Base-by-base conservation (phyloP, 2,329 filamentous ascomycete genomes). In the Camillea tinctor region DNA sequence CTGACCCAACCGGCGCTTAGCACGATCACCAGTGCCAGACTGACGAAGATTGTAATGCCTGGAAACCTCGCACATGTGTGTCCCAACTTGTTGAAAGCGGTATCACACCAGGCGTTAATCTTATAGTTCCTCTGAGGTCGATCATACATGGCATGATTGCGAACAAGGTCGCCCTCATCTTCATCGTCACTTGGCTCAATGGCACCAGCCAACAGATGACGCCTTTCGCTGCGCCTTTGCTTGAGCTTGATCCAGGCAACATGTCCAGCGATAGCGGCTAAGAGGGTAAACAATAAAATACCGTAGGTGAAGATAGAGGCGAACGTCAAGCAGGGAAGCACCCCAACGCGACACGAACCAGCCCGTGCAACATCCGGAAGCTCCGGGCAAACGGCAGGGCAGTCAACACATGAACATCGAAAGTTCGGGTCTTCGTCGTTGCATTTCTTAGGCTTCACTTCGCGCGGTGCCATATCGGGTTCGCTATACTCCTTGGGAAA, bases 331-430 rank as follows among this genome's bases (percentile, higher is more conserved):
- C 96, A 99, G 0, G 94, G 94, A n/a, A 99, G 79, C 6, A 88
- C 76, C 51, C 95, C 95, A 49, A 99, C 93, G 66, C 89, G 85
- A 75, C 95, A 99, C 23, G 88, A 84, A 56, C 88, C 82, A 1
- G 82, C 79, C 57, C 89, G 80, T 57, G 87, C 80, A n/a, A 98
- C 84, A 3, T 86, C 87, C 0, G 93, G 91, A 19, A 99, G 83
- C 67, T 88, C 86, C 0, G 93, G 91, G 71, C 95, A 99, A 2
- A 95, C 89, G 1, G 84, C 87, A 0, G 90, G 91, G 69, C 95
- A 99, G 74, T 99, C 95, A 48, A 98, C 88, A 69, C 95, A 99
- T 55, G 94, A 91, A 75, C 95, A 99, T 60, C 92, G 87, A 76
- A 92, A 98, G 62, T 85, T 84, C 59, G 92, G 87, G 68, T 98